A percentile compares a stretch with the other conserved stretches of the same genome.
Evolutionary conservation across 1,284 basidiomycete genomes (phyloP).

Genomic region (Neolentinus lepideus): DNA sequence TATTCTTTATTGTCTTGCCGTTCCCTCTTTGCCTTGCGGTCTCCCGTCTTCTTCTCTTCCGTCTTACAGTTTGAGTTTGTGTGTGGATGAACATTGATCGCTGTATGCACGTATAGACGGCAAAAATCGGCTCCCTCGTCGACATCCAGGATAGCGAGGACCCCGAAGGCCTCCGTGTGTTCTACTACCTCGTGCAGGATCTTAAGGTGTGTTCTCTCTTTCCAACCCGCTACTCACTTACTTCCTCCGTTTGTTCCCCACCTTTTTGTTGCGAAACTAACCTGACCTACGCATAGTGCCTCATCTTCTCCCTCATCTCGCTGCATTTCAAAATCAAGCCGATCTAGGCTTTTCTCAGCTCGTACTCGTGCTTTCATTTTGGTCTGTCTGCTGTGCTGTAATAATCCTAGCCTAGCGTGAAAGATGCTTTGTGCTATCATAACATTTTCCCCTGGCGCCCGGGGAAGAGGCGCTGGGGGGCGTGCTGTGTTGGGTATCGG

Average conservation of each 20-base stretch:
- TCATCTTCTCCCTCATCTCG: conserved; percentile 96
- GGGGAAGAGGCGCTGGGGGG: neutral
- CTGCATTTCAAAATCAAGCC: conserved; percentile 99
- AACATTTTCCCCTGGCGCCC: neutral
- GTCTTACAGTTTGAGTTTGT: neutral
- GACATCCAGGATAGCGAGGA: conserved; percentile 98
- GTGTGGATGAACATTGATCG: neutral
- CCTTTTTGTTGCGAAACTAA: neutral
- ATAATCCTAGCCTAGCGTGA: neutral
- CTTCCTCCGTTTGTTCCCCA: neutral
- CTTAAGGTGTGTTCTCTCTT: conserved; percentile 60
- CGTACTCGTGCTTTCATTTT: neutral
- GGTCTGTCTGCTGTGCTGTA: neutral
- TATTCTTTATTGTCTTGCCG: too few species aligned
- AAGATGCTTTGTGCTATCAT: too few species aligned
- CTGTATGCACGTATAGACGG: conserved; percentile 55
- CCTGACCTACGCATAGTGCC: conserved; percentile 53
- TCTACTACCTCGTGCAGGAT: conserved; percentile 98
- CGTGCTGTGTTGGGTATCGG: neutral
- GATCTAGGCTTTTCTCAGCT: conserved; percentile 43
- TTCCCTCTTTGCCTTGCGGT: too few species aligned
- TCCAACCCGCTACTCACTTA: conserved; percentile 1
- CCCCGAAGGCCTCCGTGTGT: conserved; percentile 95
- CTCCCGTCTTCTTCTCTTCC: too few species aligned
- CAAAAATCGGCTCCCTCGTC: conserved; percentile 94